These are phyloP conservation scores for Camelina laxa DNA, from an alignment of 345 rosid species.

Conservation along the genomic window DNA sequence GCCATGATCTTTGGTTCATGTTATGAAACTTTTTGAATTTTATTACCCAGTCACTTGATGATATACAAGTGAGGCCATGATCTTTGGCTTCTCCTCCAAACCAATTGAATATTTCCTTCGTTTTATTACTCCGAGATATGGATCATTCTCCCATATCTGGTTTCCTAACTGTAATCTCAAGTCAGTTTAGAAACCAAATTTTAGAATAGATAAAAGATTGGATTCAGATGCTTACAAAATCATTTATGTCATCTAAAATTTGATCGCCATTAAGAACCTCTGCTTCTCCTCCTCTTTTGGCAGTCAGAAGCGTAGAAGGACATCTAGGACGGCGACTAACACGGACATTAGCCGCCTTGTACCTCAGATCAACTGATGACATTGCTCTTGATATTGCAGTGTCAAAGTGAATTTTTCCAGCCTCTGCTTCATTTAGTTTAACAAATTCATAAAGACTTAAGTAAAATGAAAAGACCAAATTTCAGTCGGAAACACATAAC, in stretches of 20 bases:
- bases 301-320: conserved; percentile 62
- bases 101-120: conserved; percentile 62
- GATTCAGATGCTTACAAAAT: conserved; percentile 54
- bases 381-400: conserved; percentile 66
- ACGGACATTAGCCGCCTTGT: conserved; percentile 67
- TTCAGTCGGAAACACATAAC: neutral
- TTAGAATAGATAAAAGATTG: neutral
- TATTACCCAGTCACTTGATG: conserved; percentile 63
- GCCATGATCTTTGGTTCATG: too few species aligned
- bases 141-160: conserved; percentile 42
- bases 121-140: conserved; percentile 67
- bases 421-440: conserved; percentile 48
- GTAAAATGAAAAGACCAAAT: neutral
- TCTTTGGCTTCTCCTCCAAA: conserved; percentile 58
- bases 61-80: conserved; percentile 58
- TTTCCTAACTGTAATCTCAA: conserved; percentile 54
- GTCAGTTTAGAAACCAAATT: conserved; percentile 27
- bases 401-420: conserved; percentile 68
- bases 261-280: conserved; percentile 71
- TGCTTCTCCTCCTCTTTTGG: conserved; percentile 63
- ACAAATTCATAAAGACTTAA: conserved; percentile 20
- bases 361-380: conserved; percentile 61
- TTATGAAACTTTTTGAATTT: conserved; percentile 36
- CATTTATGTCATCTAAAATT: conserved; percentile 55
- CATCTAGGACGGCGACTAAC: neutral